These are phyloP conservation scores for Xanthoparmelia taractica DNA, from an alignment of 495 filamentous ascomycete species.

Conservation along the genomic window DNA sequence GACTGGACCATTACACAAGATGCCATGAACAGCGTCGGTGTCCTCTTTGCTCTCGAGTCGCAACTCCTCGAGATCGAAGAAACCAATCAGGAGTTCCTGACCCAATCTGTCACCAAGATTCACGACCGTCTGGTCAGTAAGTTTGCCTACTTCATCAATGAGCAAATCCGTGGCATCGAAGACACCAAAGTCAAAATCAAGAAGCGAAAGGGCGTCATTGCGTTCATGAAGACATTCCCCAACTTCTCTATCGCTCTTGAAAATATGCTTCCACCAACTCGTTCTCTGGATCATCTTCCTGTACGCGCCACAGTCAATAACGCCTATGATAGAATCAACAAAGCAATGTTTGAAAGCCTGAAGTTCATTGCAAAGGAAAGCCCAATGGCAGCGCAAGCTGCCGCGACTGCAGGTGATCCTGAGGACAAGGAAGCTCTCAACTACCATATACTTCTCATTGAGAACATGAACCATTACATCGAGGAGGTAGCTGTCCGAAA, in stretches of 20 bases:
- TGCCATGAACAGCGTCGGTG: slow-evolving; percentile 84
- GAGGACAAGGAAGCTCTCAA: slow-evolving; percentile 95
- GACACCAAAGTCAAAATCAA: slow-evolving; percentile 99
- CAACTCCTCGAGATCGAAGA: slow-evolving; percentile 71
- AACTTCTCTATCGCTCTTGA: slow-evolving; percentile 72
- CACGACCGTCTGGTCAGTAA: slow-evolving; percentile 65
- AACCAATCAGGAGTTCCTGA: slow-evolving; percentile 85
- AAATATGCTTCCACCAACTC: slow-evolving; percentile 59
- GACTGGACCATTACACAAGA: slow-evolving; percentile 78
- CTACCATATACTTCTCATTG: slow-evolving; percentile 92
- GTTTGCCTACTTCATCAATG: slow-evolving; percentile 85
- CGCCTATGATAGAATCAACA: slow-evolving; percentile 82
- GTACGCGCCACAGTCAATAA: slow-evolving; percentile 73
- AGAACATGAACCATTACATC: slow-evolving; percentile 97
- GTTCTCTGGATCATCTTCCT: slow-evolving; percentile 46
- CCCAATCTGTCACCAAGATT: slow-evolving; percentile 67
- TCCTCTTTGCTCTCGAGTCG: slow-evolving; percentile 71
- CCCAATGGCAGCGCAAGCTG: slow-evolving; percentile 38
- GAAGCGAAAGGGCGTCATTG: slow-evolving; percentile 93
- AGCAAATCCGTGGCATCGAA: slow-evolving; percentile 90
- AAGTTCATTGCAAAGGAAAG: slow-evolving; percentile 94
- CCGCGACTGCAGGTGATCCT: slow-evolving; percentile 46
- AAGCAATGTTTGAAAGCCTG: slow-evolving; percentile 92
- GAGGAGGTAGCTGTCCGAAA: slow-evolving; percentile 77
- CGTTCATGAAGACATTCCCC: slow-evolving; percentile 88